phyloP scores from a whole-genome alignment of 164 flowering plant species.

The Stephania cephalantha region DNA sequence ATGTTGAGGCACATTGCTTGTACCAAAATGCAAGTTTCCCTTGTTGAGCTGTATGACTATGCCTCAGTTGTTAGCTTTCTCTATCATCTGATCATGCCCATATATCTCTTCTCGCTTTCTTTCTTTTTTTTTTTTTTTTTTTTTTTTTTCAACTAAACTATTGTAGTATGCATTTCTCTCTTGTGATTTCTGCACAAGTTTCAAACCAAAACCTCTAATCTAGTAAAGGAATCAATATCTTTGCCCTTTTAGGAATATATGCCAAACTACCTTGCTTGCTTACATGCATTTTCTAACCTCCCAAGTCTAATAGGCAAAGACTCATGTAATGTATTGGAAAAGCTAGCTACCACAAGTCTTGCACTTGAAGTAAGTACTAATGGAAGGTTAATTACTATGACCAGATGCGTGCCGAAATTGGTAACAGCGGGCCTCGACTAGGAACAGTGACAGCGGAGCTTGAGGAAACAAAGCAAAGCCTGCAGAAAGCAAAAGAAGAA shows the following conservation, averaged over 20 bases:
- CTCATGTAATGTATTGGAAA: neutral
- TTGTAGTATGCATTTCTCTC: neutral
- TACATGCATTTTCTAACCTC: slow-evolving; percentile 1
- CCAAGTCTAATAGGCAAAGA: neutral
- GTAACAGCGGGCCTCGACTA: slow-evolving; percentile 22
- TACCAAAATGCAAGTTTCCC: slow-evolving; percentile 5
- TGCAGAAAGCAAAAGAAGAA: slow-evolving; percentile 59
- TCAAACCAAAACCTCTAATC: neutral
- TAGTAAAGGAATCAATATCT: neutral
- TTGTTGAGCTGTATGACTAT: neutral
- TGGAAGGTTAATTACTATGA: slow-evolving; percentile 3
- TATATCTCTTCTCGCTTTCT: neutral
- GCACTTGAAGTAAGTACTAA: neutral
- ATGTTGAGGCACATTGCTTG: slow-evolving; percentile 4
- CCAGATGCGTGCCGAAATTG: slow-evolving; percentile 22
- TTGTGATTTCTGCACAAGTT: neutral
- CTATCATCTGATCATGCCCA: neutral
- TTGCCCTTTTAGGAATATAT: neutral
- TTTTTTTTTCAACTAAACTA: neutral
- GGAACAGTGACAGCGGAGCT: slow-evolving; percentile 50
- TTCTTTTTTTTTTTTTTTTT: neutral
- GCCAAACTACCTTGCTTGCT: slow-evolving; percentile 5
- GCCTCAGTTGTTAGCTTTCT: slow-evolving; percentile 2
- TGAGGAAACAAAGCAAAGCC: slow-evolving; percentile 70
- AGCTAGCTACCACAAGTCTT: no score